phyloP scores from a whole-genome alignment of 176 grass and related monocot genomes.

The Pontederia paniculata region DNA sequence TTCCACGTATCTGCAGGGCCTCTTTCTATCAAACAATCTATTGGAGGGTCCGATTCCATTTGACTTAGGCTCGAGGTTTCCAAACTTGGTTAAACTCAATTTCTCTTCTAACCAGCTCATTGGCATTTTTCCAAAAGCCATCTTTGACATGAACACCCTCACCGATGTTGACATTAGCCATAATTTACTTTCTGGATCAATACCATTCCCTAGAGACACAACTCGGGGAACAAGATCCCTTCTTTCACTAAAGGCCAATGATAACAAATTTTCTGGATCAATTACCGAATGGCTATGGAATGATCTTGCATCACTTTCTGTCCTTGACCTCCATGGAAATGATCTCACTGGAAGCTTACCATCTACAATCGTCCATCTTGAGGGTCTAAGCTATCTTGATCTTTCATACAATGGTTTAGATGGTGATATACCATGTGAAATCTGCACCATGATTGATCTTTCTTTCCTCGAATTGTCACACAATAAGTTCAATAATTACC shows the following conservation, averaged over 20 bases:
- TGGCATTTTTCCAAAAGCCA: slow-evolving; percentile 44
- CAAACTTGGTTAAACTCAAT: slow-evolving; percentile 53
- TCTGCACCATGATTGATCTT: slow-evolving; percentile 63
- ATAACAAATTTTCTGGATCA: slow-evolving; percentile 59
- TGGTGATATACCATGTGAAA: slow-evolving; percentile 58
- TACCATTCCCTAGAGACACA: slow-evolving; percentile 34
- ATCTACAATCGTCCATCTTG: slow-evolving; percentile 43
- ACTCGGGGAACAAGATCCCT: slow-evolving; percentile 38
- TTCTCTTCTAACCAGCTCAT: slow-evolving; percentile 67
- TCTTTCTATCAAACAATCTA: slow-evolving; percentile 72
- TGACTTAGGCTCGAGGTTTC: slow-evolving; percentile 50
- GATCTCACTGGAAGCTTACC: slow-evolving; percentile 63
- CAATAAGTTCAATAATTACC: slow-evolving; percentile 38
- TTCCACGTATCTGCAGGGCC: slow-evolving; percentile 52
- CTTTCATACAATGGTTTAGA: slow-evolving; percentile 60
- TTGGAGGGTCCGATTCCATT: slow-evolving; percentile 54
- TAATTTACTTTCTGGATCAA: slow-evolving; percentile 60
- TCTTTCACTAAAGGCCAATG: slow-evolving; percentile 64
- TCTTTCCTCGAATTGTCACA: slow-evolving; percentile 64
- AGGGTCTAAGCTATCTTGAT: slow-evolving; percentile 71
- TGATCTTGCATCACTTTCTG: slow-evolving; percentile 50
- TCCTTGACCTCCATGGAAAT: slow-evolving; percentile 87
- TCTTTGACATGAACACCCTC: slow-evolving; percentile 46
- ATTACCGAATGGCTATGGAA: slow-evolving; percentile 50
- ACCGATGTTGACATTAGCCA: slow-evolving; percentile 62